phyloP scores from a whole-genome alignment of 257 asterid species.

The Solanum tacnaense region DNA sequence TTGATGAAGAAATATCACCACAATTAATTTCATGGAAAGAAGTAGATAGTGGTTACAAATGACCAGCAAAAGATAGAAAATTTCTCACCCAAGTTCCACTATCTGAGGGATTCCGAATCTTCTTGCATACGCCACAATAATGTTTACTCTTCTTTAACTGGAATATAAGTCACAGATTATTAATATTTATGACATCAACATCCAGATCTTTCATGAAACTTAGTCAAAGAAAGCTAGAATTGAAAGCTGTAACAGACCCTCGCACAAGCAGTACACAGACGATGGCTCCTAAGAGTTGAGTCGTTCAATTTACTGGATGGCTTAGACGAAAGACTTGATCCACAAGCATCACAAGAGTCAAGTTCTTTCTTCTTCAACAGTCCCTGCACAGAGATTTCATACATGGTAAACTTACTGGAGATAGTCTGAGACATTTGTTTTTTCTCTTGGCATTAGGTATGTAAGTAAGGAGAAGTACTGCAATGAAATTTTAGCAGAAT shows the following conservation, averaged over 20 bases:
- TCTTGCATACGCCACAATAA: conserved; percentile 91
- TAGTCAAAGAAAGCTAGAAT: not conserved
- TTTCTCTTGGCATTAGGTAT: not conserved
- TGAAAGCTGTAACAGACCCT: conserved; percentile 52
- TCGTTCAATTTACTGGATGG: conserved; percentile 40
- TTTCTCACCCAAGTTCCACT: conserved; percentile 84
- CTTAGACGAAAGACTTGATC: conserved; percentile 40
- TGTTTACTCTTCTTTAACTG: conserved; percentile 86
- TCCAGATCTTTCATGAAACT: conserved; percentile 1
- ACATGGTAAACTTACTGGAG: not conserved
- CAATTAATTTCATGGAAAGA: not conserved
- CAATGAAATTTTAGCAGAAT: not conserved
- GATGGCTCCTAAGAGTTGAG: conserved; percentile 42
- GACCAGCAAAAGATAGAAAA: conserved; percentile 1
- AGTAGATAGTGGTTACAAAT: not conserved
- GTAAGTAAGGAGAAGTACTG: not conserved
- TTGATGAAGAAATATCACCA: not conserved
- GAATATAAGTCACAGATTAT: conserved; percentile 15
- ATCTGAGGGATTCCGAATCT: conserved; percentile 72
- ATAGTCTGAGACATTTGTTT: not conserved
- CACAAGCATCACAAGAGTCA: conserved; percentile 80
- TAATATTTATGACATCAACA: conserved; percentile 2
- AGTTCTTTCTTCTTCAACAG: conserved; percentile 34
- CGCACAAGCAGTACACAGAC: conserved; percentile 80
- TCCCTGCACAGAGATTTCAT: conserved; percentile 33